Percentiles rank a stretch among this genome's conserved stretches.
Conservation (phyloP, 257 asterid species). For the Galeopsis tetrahit region DNA sequence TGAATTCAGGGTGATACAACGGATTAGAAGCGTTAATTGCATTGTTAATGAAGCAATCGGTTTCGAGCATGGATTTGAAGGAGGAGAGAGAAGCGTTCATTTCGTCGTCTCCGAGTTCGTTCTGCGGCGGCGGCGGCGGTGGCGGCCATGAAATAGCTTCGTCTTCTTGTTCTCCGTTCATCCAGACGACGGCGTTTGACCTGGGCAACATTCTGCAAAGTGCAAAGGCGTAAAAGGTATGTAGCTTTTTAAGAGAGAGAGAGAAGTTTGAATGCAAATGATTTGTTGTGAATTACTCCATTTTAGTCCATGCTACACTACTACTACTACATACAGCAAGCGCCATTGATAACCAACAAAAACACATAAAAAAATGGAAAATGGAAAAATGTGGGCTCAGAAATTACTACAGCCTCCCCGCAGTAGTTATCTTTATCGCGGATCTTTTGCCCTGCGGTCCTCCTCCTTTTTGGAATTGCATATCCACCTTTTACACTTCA, state of each 20-base stretch:
- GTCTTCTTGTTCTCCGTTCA: conserved; percentile 40
- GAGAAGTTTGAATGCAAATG: conserved; percentile 37
- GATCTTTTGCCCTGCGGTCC: neutral
- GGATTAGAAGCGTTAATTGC: conserved; percentile 31
- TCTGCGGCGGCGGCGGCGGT: conserved; percentile 27
- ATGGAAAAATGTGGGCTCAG: conserved; percentile 14
- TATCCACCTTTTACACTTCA: neutral
- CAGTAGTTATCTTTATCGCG: neutral
- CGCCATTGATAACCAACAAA: neutral
- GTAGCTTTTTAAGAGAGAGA: conserved; percentile 43
- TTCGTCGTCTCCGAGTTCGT: conserved; percentile 35
- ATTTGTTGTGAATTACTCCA: conserved; percentile 26
- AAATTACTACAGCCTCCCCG: conserved; percentile 22
- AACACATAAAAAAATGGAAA: neutral
- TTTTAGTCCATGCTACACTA: conserved; percentile 24
- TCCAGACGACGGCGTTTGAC: conserved; percentile 52
- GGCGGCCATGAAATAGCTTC: conserved; percentile 50
- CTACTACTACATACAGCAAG: neutral
- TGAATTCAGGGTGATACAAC: conserved; percentile 38
- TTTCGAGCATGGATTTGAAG: conserved; percentile 56
- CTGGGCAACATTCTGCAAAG: conserved; percentile 54
- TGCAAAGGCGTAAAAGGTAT: conserved; percentile 43
- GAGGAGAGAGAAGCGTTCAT: conserved; percentile 46
- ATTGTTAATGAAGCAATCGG: conserved; percentile 40
- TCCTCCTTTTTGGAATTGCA: neutral